Conservation (phyloP, 176 grass and related monocot genomes). For the Zea mays region DNA sequence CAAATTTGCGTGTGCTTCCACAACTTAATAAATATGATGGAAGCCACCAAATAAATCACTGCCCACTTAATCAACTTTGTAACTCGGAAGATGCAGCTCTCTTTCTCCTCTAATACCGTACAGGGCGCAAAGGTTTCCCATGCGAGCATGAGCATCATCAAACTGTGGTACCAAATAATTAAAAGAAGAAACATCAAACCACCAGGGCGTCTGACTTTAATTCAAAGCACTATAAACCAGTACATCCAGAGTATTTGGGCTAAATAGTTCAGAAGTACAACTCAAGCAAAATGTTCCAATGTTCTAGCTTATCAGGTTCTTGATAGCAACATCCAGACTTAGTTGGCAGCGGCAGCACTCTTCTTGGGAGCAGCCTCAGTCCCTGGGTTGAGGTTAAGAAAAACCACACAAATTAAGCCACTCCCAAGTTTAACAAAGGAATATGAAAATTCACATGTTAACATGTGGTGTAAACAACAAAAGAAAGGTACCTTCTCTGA, state of each 20-base stretch:
- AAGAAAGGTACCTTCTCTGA: constrained; percentile 62
- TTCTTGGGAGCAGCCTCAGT: constrained; percentile 78
- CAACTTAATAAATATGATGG: not conserved
- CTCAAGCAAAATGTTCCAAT: not conserved
- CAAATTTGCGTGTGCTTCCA: not conserved
- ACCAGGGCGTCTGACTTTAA: not conserved
- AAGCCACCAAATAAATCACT: not conserved
- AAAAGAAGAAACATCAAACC: not conserved
- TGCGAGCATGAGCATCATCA: not conserved
- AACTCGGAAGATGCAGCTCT: too few relatives aligned
- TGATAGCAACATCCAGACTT: not conserved
- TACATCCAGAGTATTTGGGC: not conserved
- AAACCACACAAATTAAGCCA: not conserved
- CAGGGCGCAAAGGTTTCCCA: not conserved
- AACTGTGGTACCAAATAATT: not conserved
- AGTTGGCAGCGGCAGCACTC: constrained; percentile 24
- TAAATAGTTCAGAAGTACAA: not conserved
- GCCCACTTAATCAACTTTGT: not conserved
- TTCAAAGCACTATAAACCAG: not conserved
- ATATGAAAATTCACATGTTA: not conserved
- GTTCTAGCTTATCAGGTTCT: not conserved
- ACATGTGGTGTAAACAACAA: not conserved
- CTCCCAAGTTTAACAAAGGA: not conserved
- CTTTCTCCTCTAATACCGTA: not conserved
- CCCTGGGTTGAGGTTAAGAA: constrained; percentile 34